These are phyloP conservation scores for Colletotrichum destructivum DNA, from an alignment of 2,329 filamentous ascomycete species.

Conservation along the genomic window DNA sequence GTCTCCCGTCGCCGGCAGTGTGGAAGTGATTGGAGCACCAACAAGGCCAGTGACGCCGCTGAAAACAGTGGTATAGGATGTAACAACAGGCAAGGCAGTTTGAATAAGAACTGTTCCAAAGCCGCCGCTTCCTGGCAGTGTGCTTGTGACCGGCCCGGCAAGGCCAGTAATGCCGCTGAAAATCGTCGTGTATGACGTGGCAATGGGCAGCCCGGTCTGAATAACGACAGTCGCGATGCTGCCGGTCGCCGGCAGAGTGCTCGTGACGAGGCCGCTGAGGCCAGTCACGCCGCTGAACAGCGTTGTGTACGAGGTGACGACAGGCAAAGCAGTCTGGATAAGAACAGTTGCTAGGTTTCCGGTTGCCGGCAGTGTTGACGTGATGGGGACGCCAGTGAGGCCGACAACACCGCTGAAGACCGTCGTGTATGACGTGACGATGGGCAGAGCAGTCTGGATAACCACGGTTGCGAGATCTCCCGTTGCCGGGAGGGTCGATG, in stretches of 20 bases:
- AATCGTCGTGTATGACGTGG: constrained; percentile 2
- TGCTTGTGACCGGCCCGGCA: background rate
- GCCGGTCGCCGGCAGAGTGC: constrained; percentile 18
- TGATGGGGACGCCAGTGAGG: background rate
- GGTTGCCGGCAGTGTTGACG: constrained; percentile 5
- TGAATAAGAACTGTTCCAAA: too few species aligned
- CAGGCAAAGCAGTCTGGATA: constrained; percentile 17
- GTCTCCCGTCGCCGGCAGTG: too few species aligned
- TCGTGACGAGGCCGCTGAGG: background rate
- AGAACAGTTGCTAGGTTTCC: constrained; percentile 28
- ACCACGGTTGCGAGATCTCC: constrained; percentile 28
- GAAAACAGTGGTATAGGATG: too few species aligned
- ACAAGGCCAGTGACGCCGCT: too few species aligned
- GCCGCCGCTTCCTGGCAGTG: too few species aligned
- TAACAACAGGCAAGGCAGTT: too few species aligned
- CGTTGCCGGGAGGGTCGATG: constrained; percentile 7
- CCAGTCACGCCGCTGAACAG: constrained; percentile 16
- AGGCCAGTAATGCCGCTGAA: background rate
- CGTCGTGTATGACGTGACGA: constrained; percentile 13
- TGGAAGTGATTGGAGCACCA: too few species aligned
- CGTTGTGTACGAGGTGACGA: constrained; percentile 17
- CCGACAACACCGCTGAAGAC: constrained; percentile 17
- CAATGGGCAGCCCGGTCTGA: constrained; percentile 1
- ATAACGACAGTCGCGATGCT: constrained; percentile 11
- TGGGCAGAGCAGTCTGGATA: constrained; percentile 17